Evolutionary conservation across 2,329 filamentous ascomycete genomes (phyloP).

Genomic region (Orbilia blumenaviensis): DNA sequence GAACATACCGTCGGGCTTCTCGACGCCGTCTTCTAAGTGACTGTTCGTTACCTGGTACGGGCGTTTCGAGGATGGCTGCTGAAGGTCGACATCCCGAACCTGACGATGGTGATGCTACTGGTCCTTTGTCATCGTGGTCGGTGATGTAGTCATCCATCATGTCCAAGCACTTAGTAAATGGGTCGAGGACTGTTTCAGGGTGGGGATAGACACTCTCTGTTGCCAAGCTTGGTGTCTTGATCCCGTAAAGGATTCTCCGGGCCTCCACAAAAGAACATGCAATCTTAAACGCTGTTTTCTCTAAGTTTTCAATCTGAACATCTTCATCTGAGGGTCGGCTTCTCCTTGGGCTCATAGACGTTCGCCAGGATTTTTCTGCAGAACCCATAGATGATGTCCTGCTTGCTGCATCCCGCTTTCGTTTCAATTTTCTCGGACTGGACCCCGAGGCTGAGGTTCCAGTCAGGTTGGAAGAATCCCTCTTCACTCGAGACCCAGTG

Average conservation of each 20-base stretch:
- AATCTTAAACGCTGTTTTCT: conserved; percentile 67
- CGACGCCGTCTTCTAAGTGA: conserved; percentile 42
- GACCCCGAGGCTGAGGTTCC: conserved; percentile 57
- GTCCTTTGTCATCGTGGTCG: conserved; percentile 64
- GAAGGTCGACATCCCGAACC: not conserved
- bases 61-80: conserved; percentile 25
- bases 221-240: conserved; percentile 57
- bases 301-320: conserved; percentile 64
- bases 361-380: conserved; percentile 62
- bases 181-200: conserved; percentile 59
- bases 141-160: conserved; percentile 71
- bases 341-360: conserved; percentile 64
- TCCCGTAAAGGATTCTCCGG: conserved; percentile 67
- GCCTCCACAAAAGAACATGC: conserved; percentile 68
- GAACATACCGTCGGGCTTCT: conserved; percentile 37
- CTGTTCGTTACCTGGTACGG: conserved; percentile 34
- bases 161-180: conserved; percentile 68
- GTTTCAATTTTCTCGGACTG: conserved; percentile 64
- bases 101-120: conserved; percentile 16
- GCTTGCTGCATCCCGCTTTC: conserved; percentile 67
- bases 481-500: conserved; percentile 58
- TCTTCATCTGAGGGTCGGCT: conserved; percentile 61
- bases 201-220: conserved; percentile 17
- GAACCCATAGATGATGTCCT: conserved; percentile 61
- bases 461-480: conserved; percentile 57